Conservation (phyloP, 768 basidiomycete species). For the Trametes villosa region DNA sequence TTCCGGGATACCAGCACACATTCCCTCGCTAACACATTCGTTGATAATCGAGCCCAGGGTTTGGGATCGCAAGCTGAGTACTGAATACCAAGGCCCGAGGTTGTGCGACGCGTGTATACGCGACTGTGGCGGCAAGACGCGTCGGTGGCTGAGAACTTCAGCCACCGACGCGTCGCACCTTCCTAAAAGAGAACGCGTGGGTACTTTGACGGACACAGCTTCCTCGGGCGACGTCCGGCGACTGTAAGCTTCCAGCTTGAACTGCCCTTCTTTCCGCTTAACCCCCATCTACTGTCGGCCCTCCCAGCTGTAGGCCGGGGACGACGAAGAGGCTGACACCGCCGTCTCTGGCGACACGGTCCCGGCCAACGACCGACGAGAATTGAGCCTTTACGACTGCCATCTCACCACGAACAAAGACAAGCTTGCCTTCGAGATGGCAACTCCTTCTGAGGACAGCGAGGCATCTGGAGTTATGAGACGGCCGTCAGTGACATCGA, state of each 20-base stretch:
- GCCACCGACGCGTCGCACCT: constrained; percentile 11
- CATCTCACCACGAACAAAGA: neutral
- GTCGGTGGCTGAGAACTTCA: constrained; percentile 5
- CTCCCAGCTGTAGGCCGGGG: too few species aligned
- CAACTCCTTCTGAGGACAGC: neutral
- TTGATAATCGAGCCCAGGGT: too few species aligned
- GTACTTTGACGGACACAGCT: constrained; percentile 7
- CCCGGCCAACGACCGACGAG: too few species aligned
- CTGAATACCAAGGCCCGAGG: neutral
- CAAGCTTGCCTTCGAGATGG: neutral
- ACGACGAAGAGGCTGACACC: neutral
- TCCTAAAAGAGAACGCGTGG: constrained; percentile 18
- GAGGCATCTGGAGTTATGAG: neutral
- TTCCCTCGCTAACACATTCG: too few species aligned
- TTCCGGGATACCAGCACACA: too few species aligned
- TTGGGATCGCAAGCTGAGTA: too few species aligned
- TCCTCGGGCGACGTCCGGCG: neutral
- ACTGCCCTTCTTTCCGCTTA: neutral
- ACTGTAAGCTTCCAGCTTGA: neutral
- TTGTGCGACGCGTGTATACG: neutral
- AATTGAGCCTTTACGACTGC: too few species aligned
- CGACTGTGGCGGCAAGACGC: neutral
- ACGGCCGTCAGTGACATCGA: constrained; percentile 1
- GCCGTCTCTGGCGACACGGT: too few species aligned
- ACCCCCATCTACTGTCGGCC: neutral